Percentiles rank a stretch among this genome's conserved stretches.
phyloP scores from a whole-genome alignment of 192 early-diverging fungal species.

The Gigaspora rosea region DNA sequence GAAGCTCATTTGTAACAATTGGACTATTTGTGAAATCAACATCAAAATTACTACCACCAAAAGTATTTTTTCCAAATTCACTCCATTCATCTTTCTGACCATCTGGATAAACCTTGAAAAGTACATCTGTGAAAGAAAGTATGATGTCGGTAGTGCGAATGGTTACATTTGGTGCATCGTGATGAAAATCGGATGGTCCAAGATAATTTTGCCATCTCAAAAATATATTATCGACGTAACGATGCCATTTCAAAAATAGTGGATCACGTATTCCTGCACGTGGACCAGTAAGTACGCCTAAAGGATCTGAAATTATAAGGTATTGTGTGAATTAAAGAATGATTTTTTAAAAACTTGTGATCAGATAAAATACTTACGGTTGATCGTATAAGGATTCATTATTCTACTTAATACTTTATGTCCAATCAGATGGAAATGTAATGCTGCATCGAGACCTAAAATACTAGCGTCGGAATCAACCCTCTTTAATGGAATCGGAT shows the following conservation, averaged over 20 bases:
- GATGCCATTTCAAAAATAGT: conserved; percentile 20
- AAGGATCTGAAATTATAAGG: background rate
- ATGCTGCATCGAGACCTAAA: background rate
- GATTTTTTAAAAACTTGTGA: no score
- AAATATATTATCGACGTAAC: background rate
- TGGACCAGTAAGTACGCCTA: background rate
- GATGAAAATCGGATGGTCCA: background rate
- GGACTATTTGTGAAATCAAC: background rate
- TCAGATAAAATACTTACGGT: no score
- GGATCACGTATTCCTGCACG: conserved; percentile 8
- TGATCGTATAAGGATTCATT: conserved; percentile 7
- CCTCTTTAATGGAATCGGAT: background rate
- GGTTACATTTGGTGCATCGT: background rate
- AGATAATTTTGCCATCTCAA: background rate
- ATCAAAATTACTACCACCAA: conserved; percentile 10
- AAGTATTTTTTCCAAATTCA: background rate
- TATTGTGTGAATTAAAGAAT: background rate
- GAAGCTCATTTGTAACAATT: background rate
- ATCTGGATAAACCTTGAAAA: background rate
- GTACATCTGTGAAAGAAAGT: background rate
- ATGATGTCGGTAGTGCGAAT: background rate
- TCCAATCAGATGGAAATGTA: no score
- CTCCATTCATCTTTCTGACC: background rate
- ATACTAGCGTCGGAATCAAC: background rate
- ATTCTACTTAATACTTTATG: background rate